phyloP scores from a whole-genome alignment of 805 yeast species.

The Candida manassasensis region DNA sequence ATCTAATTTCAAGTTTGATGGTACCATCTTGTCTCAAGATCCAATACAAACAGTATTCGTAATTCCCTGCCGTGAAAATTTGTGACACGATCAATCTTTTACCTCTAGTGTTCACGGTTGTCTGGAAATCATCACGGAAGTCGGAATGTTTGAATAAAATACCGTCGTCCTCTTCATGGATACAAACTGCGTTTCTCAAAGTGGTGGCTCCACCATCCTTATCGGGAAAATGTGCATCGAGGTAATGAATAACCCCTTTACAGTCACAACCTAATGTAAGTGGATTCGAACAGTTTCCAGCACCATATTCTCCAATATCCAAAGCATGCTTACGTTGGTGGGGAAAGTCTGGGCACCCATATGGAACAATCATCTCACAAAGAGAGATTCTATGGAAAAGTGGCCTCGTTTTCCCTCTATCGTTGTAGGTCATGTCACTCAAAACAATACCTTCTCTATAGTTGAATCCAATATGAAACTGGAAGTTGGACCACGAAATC shows the following conservation, averaged over 20 bases:
- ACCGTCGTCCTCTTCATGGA: slow-evolving; percentile 85
- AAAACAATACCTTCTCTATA: slow-evolving; percentile 82
- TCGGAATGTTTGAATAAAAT: slow-evolving; percentile 77
- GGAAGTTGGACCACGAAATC: slow-evolving; percentile 74
- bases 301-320: slow-evolving; percentile 86
- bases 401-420: slow-evolving; percentile 69
- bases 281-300: slow-evolving; percentile 81
- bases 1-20: slow-evolving; percentile 70
- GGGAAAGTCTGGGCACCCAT: slow-evolving; percentile 74
- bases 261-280: slow-evolving; percentile 78
- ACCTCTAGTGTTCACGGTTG: slow-evolving; percentile 72
- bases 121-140: slow-evolving; percentile 73
- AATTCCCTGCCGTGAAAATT: slow-evolving; percentile 83
- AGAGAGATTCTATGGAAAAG: slow-evolving; percentile 75
- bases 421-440: slow-evolving; percentile 68
- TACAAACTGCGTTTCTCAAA: slow-evolving; percentile 73
- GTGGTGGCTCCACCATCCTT: slow-evolving; percentile 66
- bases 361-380: slow-evolving; percentile 82
- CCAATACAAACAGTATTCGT: slow-evolving; percentile 84
- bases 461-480: slow-evolving; percentile 78
- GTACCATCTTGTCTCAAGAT: slow-evolving; percentile 80
- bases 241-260: slow-evolving; percentile 78
- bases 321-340: slow-evolving; percentile 84
- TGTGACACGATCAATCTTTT: slow-evolving; percentile 71
- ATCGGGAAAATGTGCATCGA: slow-evolving; percentile 73